Evolutionary conservation across 768 basidiomycete species (phyloP).

Genomic region (Postia placenta): DNA sequence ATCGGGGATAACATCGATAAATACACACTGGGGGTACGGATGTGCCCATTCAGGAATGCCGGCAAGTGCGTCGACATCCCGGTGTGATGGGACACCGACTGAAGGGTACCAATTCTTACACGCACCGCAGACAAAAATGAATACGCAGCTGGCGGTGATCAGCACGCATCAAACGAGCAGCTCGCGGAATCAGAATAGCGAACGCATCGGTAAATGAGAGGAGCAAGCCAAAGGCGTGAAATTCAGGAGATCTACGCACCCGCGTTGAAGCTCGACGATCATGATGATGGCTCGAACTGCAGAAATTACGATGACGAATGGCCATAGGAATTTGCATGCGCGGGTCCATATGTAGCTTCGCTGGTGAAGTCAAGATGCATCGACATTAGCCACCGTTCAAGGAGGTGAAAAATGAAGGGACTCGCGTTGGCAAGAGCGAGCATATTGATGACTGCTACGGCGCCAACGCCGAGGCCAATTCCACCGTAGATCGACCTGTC

Average conservation of each 20-base stretch:
- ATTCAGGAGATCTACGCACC: constrained; percentile 35
- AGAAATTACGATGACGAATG: constrained; percentile 59
- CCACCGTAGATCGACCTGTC: constrained; percentile 68
- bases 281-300: constrained; percentile 63
- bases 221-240: neutral
- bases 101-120: no score
- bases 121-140: no score
- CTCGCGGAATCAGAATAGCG: no score
- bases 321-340: constrained; percentile 62
- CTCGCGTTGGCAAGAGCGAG: constrained; percentile 61
- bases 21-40: no score
- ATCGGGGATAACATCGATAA: no score
- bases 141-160: no score
- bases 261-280: constrained; percentile 67
- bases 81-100: no score
- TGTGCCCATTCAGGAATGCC: no score
- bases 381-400: no score
- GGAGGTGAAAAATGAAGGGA: no score
- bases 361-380: constrained; percentile 27
- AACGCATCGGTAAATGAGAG: neutral
- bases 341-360: constrained; percentile 66
- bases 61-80: no score
- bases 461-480: constrained; percentile 48
- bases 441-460: constrained; percentile 44
- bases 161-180: no score